phyloP scores from a whole-genome alignment of 2,329 filamentous ascomycete genomes.

The Phialophora expanda region DNA sequence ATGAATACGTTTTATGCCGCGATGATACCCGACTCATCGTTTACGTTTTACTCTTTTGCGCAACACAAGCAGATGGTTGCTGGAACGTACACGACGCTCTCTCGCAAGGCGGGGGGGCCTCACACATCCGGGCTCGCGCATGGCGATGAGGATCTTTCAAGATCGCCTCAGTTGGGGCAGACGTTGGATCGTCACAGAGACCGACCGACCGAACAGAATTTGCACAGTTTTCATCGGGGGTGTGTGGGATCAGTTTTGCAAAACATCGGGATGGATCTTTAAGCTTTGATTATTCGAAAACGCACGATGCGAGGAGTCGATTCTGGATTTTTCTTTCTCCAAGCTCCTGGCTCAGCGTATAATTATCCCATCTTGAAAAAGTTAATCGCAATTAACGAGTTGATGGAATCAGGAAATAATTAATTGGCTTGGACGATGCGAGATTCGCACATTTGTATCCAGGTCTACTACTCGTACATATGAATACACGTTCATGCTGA shows the following conservation, averaged over 20 bases:
- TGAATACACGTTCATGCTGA: background rate
- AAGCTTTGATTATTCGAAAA: background rate
- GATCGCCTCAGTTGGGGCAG: background rate
- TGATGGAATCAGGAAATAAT: background rate
- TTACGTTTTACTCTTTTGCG: background rate
- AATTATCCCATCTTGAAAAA: no score
- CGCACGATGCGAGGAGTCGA: background rate
- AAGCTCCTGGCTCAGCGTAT: background rate
- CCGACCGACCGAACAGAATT: background rate
- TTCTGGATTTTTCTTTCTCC: background rate
- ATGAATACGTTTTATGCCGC: background rate
- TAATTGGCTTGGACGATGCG: background rate
- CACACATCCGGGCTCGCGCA: background rate
- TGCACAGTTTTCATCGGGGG: background rate
- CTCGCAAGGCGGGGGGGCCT: no score
- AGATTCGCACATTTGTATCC: background rate
- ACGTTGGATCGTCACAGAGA: background rate
- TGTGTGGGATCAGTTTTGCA: no score
- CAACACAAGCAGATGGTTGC: background rate
- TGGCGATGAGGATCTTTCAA: background rate
- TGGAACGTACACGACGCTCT: background rate
- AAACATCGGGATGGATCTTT: background rate
- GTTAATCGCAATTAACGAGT: background rate
- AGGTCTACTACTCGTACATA: no score
- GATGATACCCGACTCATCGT: background rate